Conservation (phyloP, 139 green algal species). For the Coccomyxa sp. region DNA sequence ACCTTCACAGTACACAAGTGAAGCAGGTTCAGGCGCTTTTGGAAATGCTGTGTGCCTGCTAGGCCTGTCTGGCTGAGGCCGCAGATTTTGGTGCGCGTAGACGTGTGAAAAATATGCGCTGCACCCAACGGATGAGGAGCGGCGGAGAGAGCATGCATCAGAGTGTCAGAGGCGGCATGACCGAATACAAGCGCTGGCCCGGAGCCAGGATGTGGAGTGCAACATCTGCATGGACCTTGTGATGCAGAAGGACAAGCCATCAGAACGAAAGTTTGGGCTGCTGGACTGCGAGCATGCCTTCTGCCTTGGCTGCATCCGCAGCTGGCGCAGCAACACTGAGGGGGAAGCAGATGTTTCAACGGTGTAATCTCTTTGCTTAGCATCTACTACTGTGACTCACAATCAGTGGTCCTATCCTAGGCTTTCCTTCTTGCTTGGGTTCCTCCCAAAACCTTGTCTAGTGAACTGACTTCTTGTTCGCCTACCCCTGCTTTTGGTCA, state of each 20-base stretch:
- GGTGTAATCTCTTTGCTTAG: slow-evolving; percentile 18
- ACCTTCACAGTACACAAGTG: not conserved
- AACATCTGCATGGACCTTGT: slow-evolving; percentile 78
- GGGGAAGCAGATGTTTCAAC: slow-evolving; percentile 39
- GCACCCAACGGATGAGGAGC: slow-evolving; percentile 47
- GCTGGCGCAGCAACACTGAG: slow-evolving; percentile 55
- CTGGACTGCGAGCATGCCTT: slow-evolving; percentile 79
- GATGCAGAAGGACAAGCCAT: slow-evolving; percentile 36
- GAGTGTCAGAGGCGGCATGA: slow-evolving; percentile 50
- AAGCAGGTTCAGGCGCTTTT: not conserved
- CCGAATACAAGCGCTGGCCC: slow-evolving; percentile 33
- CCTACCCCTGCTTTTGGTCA: not conserved
- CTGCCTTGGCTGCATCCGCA: slow-evolving; percentile 80
- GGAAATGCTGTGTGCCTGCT: not conserved
- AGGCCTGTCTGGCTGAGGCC: too few relatives aligned
- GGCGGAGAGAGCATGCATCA: slow-evolving; percentile 29
- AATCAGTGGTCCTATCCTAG: not conserved
- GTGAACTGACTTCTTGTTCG: too few relatives aligned
- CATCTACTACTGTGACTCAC: not conserved
- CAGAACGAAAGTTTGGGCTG: slow-evolving; percentile 70
- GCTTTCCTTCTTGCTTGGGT: not conserved
- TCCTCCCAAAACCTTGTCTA: too few relatives aligned
- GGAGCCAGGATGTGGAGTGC: slow-evolving; percentile 46
- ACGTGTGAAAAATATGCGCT: slow-evolving; percentile 43
- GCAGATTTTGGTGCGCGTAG: slow-evolving; percentile 12